A percentile compares a stretch with the other conserved stretches of the same genome.
Conservation (phyloP, 1,139 yeast species). For the Nadsonia starkeyi-henricii region DNA sequence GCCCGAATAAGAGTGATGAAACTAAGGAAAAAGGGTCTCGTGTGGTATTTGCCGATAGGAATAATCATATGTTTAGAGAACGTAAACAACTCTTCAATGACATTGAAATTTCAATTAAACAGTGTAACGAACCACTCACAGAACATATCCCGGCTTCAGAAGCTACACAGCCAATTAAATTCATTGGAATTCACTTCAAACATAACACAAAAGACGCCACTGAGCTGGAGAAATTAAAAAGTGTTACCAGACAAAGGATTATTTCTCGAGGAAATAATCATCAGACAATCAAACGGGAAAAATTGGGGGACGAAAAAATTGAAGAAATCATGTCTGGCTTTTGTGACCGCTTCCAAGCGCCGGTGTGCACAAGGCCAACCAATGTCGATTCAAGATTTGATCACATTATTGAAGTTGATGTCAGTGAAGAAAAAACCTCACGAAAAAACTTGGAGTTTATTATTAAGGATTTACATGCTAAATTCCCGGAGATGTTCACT, state of each 20-base stretch:
- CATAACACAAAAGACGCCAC: constrained; percentile 2
- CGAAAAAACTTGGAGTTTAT: constrained; percentile 34
- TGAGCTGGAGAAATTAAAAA: constrained; percentile 12
- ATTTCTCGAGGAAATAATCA: constrained; percentile 63
- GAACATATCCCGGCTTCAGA: neutral
- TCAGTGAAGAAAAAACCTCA: constrained; percentile 31
- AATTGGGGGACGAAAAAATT: constrained; percentile 34
- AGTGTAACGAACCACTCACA: constrained; percentile 16
- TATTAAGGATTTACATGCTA: constrained; percentile 24
- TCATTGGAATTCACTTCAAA: constrained; percentile 8
- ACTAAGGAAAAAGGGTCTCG: constrained; percentile 10
- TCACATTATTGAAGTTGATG: constrained; percentile 37
- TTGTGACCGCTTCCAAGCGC: constrained; percentile 40
- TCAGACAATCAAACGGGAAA: constrained; percentile 49
- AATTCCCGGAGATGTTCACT: constrained; percentile 30
- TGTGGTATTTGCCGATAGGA: constrained; percentile 59
- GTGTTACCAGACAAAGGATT: constrained; percentile 42
- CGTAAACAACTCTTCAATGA: constrained; percentile 45
- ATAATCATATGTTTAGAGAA: constrained; percentile 56
- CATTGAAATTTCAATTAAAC: constrained; percentile 18
- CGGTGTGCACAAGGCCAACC: constrained; percentile 14
- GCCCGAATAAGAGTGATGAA: too few species aligned
- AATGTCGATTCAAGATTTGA: constrained; percentile 34
- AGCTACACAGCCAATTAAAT: constrained; percentile 5
- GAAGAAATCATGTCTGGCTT: constrained; percentile 56